Evolutionary conservation across 1,139 yeast genomes (phyloP), one percentile per base, ranked within the genome.

Genomic region (Geotrichum cucujoidarum): DNA sequence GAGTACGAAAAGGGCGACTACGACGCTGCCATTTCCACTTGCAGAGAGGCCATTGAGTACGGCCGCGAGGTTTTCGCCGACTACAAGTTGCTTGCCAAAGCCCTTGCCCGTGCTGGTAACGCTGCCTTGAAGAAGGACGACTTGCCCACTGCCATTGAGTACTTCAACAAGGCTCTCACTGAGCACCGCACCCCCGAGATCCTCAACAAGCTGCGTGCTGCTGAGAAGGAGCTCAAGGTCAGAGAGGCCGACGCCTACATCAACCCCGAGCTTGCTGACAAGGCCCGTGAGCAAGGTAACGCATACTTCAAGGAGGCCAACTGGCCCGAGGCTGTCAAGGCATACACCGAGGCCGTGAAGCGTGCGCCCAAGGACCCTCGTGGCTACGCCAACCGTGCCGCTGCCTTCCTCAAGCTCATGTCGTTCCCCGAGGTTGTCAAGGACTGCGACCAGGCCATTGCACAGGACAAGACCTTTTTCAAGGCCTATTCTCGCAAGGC

Each of bases 401-500:
- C 98, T 36, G 96, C 95, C 1, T 79, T 85, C 64, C 81, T 95
- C 47, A 94, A 94, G 69, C 78, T 94, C 58, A 81, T 92, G 84
- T 87, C 97, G 17, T 92, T 90, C 85, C 97, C 97, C 33, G 98
- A 90, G 60, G 97, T 95, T 13, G 82, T 94, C 53, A 77, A 77
- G 61, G 99, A 94, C 70, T 89, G 97, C 73, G 87, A 92, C 64
- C 67, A 71, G 54, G 99, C 98, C 41, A 87, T 94, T 60, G 80
- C 78, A 63, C 79, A 81, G 61, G 98, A 94, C 68, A 95, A 96
- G 46, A 68, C 71, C 21, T 94, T 92, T 67, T 77, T 92, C 63
- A 85, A 95, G 73, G 98, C 98, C 3, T 94, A 90, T 68, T 86
- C 94, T 57, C 83, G 98, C 72, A 94, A 92, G 75, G 98, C 98